Evolutionary conservation across 108 stramenopile species (phyloP).

Genomic region (Cyclotella cryptica): DNA sequence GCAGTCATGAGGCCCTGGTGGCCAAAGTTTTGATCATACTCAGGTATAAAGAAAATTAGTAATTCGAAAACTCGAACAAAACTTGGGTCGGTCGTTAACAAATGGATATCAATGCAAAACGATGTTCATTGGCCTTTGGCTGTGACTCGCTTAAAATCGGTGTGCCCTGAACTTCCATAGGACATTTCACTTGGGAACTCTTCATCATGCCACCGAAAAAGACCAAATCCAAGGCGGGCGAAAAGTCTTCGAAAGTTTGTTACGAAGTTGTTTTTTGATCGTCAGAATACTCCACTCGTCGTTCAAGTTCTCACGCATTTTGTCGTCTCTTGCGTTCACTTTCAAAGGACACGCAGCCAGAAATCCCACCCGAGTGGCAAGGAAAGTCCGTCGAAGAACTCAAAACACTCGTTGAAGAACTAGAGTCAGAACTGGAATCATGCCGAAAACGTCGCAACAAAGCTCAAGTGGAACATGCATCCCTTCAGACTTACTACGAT

Average conservation of each 20-base stretch:
- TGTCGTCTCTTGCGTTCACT: background rate
- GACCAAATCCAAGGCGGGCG: conserved; percentile 1
- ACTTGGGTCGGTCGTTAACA: too few species aligned
- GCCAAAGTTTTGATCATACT: too few species aligned
- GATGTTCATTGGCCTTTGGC: too few species aligned
- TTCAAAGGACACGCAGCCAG: conserved; percentile 16
- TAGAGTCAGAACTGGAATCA: conserved; percentile 27
- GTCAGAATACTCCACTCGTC: background rate
- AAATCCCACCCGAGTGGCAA: conserved; percentile 35
- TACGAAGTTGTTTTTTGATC: background rate
- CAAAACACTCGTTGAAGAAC: conserved; percentile 30
- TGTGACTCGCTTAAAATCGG: too few species aligned
- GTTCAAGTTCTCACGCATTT: background rate
- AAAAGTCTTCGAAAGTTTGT: conserved; percentile 14
- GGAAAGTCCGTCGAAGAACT: conserved; percentile 43
- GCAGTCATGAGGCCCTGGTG: too few species aligned
- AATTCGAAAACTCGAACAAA: too few species aligned
- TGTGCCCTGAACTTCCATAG: too few species aligned
- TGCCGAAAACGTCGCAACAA: conserved; percentile 31
- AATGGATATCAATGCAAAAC: too few species aligned
- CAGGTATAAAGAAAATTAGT: too few species aligned
- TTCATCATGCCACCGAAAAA: conserved; percentile 15
- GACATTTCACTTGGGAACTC: too few species aligned
- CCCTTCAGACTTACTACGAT: conserved; percentile 39
- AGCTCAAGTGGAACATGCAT: conserved; percentile 42